phyloP scores from a whole-genome alignment of 2,329 filamentous ascomycete genomes.

The Colletotrichum sp. region DNA sequence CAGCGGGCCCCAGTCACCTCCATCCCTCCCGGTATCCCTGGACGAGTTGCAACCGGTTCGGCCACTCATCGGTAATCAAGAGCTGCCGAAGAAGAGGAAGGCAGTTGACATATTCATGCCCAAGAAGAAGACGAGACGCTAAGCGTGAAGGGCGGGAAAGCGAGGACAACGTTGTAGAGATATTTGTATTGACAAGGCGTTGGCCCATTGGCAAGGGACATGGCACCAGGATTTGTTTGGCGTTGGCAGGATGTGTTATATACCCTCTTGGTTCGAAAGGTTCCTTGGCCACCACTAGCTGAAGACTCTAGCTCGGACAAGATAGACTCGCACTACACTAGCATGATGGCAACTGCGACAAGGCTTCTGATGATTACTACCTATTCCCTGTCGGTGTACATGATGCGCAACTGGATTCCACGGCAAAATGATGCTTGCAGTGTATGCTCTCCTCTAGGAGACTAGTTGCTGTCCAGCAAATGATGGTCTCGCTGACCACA shows the following conservation, averaged over 20 bases:
- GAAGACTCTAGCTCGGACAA: neutral
- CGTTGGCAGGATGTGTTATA: conserved; percentile 3
- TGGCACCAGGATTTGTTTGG: neutral
- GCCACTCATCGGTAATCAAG: neutral
- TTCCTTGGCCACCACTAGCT: neutral
- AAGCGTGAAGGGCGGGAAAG: neutral
- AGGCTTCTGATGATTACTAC: neutral
- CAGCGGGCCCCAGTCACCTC: conserved; percentile 21
- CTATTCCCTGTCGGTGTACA: neutral
- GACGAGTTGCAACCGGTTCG: conserved; percentile 9
- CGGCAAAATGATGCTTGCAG: neutral
- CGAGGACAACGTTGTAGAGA: neutral
- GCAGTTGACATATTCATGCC: conserved; percentile 56
- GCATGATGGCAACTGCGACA: neutral
- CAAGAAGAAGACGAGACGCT: conserved; percentile 41
- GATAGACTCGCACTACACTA: neutral
- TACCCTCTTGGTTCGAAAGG: conserved; percentile 6
- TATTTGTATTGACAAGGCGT: neutral
- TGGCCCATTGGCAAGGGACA: neutral
- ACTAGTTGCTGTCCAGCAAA: neutral
- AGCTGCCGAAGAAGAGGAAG: conserved; percentile 45
- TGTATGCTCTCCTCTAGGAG: neutral
- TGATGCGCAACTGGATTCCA: neutral
- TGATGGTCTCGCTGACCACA: neutral
- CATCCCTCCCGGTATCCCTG: conserved; percentile 22